Percentiles rank a stretch among this genome's conserved stretches.
phyloP scores from a whole-genome alignment of 2,329 filamentous ascomycete genomes.

The Coniochaeta sp. region DNA sequence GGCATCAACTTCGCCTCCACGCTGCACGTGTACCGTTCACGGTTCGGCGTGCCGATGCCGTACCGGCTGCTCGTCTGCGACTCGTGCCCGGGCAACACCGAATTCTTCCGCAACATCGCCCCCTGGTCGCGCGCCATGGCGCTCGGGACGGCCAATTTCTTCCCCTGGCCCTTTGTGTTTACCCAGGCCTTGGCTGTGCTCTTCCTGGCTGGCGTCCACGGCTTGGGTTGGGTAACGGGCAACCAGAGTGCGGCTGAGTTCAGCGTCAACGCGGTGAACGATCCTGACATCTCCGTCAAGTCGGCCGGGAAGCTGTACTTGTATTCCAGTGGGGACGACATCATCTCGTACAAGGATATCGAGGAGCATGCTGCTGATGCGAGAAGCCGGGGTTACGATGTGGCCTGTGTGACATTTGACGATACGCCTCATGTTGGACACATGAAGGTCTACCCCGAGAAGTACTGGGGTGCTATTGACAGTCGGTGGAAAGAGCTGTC shows the following conservation, averaged over 20 bases:
- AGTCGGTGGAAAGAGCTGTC: background rate
- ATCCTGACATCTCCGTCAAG: constrained; percentile 22
- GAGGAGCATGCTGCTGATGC: constrained; percentile 44
- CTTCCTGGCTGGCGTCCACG: constrained; percentile 29
- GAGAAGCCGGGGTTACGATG: constrained; percentile 37
- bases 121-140: constrained; percentile 48
- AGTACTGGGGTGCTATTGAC: constrained; percentile 47
- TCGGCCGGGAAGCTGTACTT: constrained; percentile 43
- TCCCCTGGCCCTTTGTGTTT: constrained; percentile 41
- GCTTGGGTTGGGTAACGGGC: constrained; percentile 26
- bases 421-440: constrained; percentile 55
- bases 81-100: constrained; percentile 43
- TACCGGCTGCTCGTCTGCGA: constrained; percentile 41
- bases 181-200: constrained; percentile 38
- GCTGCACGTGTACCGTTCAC: constrained; percentile 35
- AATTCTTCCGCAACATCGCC: constrained; percentile 32
- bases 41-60: constrained; percentile 29
- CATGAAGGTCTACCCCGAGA: constrained; percentile 44
- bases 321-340: constrained; percentile 49
- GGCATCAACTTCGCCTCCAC: constrained; percentile 44
- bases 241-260: constrained; percentile 32
- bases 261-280: constrained; percentile 28
- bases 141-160: constrained; percentile 34
- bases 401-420: constrained; percentile 44
- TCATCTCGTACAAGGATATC: constrained; percentile 49